Conservation (phyloP, 2,329 filamentous ascomycete genomes). For the Ascosphaera apis region DNA sequence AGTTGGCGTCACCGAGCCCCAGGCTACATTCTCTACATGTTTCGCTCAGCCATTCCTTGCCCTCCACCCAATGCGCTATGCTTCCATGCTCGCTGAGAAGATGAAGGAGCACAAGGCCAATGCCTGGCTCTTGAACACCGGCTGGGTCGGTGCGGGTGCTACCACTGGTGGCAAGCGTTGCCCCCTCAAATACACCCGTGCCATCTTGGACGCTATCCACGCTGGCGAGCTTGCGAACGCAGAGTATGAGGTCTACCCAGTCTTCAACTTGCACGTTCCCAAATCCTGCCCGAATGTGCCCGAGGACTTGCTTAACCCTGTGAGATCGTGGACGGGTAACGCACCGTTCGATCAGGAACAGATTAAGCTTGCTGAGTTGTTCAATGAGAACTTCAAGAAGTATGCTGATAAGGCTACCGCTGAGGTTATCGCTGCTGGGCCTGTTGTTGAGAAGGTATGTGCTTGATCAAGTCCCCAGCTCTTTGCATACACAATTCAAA, state of each 20-base stretch:
- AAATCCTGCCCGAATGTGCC: conserved; percentile 77
- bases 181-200: conserved; percentile 95
- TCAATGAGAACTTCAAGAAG: conserved; percentile 96
- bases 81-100: conserved; percentile 95
- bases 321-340: conserved; percentile 72
- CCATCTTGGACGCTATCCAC: conserved; percentile 96
- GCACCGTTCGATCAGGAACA: conserved; percentile 70
- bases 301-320: conserved; percentile 79
- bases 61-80: conserved; percentile 97
- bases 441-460: conserved; percentile 11
- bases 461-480: no score
- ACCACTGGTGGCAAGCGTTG: conserved; percentile 87
- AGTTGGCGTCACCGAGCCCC: conserved; percentile 86
- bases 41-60: conserved; percentile 98
- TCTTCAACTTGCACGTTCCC: conserved; percentile 94
- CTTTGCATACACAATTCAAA: background rate
- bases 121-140: conserved; percentile 96
- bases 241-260: conserved; percentile 84
- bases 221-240: conserved; percentile 79
- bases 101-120: conserved; percentile 87
- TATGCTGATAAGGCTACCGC: conserved; percentile 64
- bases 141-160: conserved; percentile 83
- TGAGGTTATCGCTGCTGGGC: conserved; percentile 42
- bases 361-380: conserved; percentile 68
- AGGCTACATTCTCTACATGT: conserved; percentile 97